phyloP scores from a whole-genome alignment of 257 asterid genomes.

The Nicotiana knightiana region DNA sequence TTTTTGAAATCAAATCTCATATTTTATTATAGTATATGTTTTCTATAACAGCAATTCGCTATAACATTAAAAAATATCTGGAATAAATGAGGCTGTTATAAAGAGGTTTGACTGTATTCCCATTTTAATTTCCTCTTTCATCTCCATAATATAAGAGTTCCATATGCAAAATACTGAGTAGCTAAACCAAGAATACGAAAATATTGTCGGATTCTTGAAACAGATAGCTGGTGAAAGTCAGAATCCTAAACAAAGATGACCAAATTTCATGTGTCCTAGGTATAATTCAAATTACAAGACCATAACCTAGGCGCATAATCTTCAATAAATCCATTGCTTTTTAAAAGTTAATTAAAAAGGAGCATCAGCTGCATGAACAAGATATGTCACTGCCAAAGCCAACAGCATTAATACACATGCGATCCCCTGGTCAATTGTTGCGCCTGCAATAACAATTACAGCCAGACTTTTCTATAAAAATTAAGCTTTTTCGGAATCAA shows the following conservation, averaged over 20 bases:
- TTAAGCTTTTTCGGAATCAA: too few species aligned
- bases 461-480: too few species aligned
- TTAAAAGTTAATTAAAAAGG: conserved; percentile 15
- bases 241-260: background rate
- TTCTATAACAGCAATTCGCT: too few species aligned
- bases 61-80: too few species aligned
- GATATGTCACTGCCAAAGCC: conserved; percentile 56
- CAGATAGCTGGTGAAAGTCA: background rate
- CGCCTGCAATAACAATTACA: conserved; percentile 22
- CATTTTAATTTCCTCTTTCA: too few species aligned
- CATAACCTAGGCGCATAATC: conserved; percentile 8
- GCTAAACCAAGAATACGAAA: background rate
- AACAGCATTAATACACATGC: conserved; percentile 48
- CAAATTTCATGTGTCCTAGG: background rate
- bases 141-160: background rate
- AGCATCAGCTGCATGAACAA: conserved; percentile 50
- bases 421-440: conserved; percentile 54
- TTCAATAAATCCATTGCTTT: background rate
- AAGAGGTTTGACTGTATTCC: too few species aligned
- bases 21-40: too few species aligned
- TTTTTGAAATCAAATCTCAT: too few species aligned
- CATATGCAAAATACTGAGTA: background rate
- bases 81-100: too few species aligned
- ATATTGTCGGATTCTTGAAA: background rate
- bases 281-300: background rate